Percentiles rank a stretch among this genome's conserved stretches.
phyloP scores from a whole-genome alignment of 139 green algal genomes.

The Pycnococcus provasolii region DNA sequence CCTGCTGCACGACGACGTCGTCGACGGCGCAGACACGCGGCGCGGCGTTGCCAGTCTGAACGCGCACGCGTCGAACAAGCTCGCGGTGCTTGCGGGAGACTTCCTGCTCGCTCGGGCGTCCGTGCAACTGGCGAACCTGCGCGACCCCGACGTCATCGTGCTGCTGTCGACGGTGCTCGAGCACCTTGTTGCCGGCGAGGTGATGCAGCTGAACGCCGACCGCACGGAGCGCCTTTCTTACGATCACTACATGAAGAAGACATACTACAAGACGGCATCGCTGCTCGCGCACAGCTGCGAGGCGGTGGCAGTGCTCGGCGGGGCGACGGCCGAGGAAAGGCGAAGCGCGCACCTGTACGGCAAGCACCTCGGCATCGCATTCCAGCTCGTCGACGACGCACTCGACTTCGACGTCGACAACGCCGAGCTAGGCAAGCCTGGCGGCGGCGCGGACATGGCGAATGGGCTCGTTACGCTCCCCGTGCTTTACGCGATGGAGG shows the following conservation, averaged over 20 bases:
- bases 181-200: constrained; percentile 89
- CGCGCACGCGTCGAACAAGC: constrained; percentile 68
- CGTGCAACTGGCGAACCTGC: constrained; percentile 75
- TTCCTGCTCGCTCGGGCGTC: constrained; percentile 91
- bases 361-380: constrained; percentile 79
- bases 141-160: constrained; percentile 65
- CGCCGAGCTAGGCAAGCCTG: constrained; percentile 80
- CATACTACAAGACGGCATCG: constrained; percentile 91
- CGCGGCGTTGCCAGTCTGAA: constrained; percentile 77
- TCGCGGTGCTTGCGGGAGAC: constrained; percentile 92
- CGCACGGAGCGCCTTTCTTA: constrained; percentile 52
- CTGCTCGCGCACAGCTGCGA: constrained; percentile 84
- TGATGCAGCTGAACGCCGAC: constrained; percentile 87
- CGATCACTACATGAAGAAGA: constrained; percentile 83
- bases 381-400: constrained; percentile 94
- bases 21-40: constrained; percentile 76
- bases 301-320: constrained; percentile 65
- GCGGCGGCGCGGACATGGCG: constrained; percentile 72
- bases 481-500: neutral
- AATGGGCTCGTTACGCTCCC: neutral
- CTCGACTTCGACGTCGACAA: constrained; percentile 77
- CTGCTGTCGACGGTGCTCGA: constrained; percentile 86
- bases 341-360: constrained; percentile 63
- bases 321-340: constrained; percentile 32
- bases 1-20: constrained; percentile 86